Base-by-base conservation (phyloP, 805 yeast genomes). In the Saccharomycopsis fermentans region DNA sequence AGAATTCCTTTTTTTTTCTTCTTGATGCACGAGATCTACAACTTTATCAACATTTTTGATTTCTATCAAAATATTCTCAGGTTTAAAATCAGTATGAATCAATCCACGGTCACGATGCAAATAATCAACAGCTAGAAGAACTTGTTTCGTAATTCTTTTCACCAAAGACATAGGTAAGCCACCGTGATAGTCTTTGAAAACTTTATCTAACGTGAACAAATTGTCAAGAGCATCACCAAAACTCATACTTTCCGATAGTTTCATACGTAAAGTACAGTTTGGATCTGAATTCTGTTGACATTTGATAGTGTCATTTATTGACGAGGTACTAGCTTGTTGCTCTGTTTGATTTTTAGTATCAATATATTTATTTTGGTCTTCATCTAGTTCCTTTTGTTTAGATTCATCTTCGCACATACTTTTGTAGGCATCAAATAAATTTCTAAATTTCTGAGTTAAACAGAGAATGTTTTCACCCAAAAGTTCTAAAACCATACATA, bases 401-500 rank as follows among this genome's bases (percentile, higher is more conserved):
- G 35, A 27, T 37, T 34, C 55, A 5, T 40, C 21, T 21, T 27
- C 24, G 11, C 50, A 36, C 50, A 56, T 39, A 6, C 52, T 58
- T 48, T 47, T 54, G 37, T 61, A 61, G 36, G 48, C 54, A 21
- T 37, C 37, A 37, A 57, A 54, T 32, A 62, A 56, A 14, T 80
- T 79, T 65, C 81, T 37, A 54, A 62, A 91, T 58, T 91, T 77
- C 63, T 88, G 80, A 59, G 92, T 90, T 64, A 94, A 75, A 21
- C 96, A 91, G 56, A 94, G 74, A 64, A 94, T 71, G 68, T 90
- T 92, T 70, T 94, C 99, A 21, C 99, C 99, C 62, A 94, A 75
- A 0, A 94, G 96, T 72, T 94, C 99, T 70, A 94, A 94, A 1
- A 92, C 97, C 98, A 94, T 94, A 59, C 94, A 92, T 11, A 90